Evolutionary conservation across 2,329 filamentous ascomycete genomes (phyloP), one percentile per base, ranked within the genome.

Genomic region (Alternaria infectoria): DNA sequence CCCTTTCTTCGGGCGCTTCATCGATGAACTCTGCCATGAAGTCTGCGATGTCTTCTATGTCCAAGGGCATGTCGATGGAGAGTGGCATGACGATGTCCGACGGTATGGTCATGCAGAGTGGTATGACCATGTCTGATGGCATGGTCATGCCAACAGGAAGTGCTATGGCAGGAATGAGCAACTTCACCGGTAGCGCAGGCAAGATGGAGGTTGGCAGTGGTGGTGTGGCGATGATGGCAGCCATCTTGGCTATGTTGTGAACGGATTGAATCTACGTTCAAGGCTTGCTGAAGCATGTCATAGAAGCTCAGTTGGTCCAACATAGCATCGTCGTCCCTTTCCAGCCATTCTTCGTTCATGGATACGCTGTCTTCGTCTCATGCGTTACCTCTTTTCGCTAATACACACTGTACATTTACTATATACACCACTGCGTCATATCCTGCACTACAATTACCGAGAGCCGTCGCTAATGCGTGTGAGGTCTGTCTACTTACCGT

Each of bases 71-170:
- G 49, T 13, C 19, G 28, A 51, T 51, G 49, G 49, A 36, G 12
- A 64, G 77, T 23, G 75, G 82, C 28, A 78, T 76, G 55, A 71
- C 71, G 32, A 71, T 69, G 43, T 83, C 82, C 64, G 77, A 61
- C 45, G 69, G 59, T 11, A 69, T 71, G 69, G 62, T 76, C 25
- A 65, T 56, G 62, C 64, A 21, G 40, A 44, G 40, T 2, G 40
- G 40, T 21, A 44, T 44, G 40, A 11, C 40, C 40, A 44, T 44
- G 57, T 36, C 32, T n/a, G 32, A 36, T 25, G 54, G 51, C 19
- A 61, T 62, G 64, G 54, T 52, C 17, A 58, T 57, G 40, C 36
- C 49, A 4, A 58, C 50, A 11, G 63, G 64, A 1, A 64, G 30
- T 57, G 64, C 62, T 25, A 66, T 69, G 82, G 83, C 54, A 65